Percentiles rank a stretch among this genome's conserved stretches.
Conservation (phyloP, 2,329 filamentous ascomycete genomes). For the Passalora sequoiae region DNA sequence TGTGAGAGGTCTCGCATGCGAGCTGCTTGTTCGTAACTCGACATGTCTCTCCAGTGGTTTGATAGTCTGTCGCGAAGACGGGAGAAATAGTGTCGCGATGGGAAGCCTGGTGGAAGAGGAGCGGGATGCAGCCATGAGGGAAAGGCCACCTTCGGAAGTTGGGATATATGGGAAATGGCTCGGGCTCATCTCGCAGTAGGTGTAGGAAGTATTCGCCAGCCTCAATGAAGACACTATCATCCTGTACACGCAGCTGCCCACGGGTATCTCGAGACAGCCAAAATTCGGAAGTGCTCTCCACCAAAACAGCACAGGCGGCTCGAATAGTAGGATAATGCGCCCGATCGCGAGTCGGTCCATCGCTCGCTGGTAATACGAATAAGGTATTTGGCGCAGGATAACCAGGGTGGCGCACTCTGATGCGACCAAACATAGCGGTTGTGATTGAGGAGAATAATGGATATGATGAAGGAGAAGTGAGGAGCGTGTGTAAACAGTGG, state of each 20-base stretch:
- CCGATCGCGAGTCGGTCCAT: neutral
- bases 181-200: neutral
- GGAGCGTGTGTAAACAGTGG: too few relatives aligned
- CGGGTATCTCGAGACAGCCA: neutral
- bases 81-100: neutral
- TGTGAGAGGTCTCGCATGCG: constrained; percentile 22
- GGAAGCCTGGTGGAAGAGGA: constrained; percentile 7
- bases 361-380: neutral
- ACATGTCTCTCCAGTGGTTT: constrained; percentile 13
- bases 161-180: constrained; percentile 19
- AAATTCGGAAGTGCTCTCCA: neutral
- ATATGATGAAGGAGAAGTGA: too few relatives aligned
- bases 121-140: constrained; percentile 16
- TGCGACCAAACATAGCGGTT: neutral
- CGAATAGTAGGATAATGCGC: neutral
- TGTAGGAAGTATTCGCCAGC: neutral
- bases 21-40: constrained; percentile 22
- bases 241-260: neutral
- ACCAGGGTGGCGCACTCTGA: neutral
- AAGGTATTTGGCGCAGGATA: neutral
- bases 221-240: neutral
- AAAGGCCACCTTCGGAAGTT: constrained; percentile 21
- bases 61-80: neutral
- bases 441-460: too few relatives aligned
- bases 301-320: neutral